Evolutionary conservation across 495 filamentous ascomycete genomes (phyloP), one percentile per base, ranked within the genome.

Genomic region (Opeltia flavorubescens): DNA sequence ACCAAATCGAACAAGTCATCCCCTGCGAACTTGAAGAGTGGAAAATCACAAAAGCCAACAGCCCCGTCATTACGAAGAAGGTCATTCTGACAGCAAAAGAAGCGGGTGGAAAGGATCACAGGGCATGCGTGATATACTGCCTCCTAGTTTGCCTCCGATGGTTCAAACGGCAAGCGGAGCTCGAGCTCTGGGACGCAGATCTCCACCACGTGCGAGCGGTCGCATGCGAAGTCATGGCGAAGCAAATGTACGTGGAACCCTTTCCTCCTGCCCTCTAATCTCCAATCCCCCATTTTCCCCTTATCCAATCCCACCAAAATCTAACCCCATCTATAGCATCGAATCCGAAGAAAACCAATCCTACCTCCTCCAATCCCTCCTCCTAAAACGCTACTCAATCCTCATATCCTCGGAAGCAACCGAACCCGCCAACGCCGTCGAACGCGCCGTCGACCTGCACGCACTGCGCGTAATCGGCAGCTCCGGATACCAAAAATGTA

Each of bases 191-290:
- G 81, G 88, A 98, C 61, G 78, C 89, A 3, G 83, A 86, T 42
- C 68, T 98, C 31, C 87, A 94, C 58, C 60, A 80, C 42, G 67
- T 83, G 20, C 74, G 89, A 17, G 87, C 86, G 6, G 63, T 74
- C 15, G 89, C 93, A n/a, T 91, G 84, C 60, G 91, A 96, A 62
- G 77, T 95, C 33, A 83, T 98, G 45, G 87, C 93, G n/a, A 98
- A 95, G 69, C 70, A 71, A 31, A 79, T 95, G 79, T 80, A 66
- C 44, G 61, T 57, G 35, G 23, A 27, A 43, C 28, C 21, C 18
- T 17, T 18, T 33, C n/a, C n/a, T n/a, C n/a, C n/a, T n/a, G 30
- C 30, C 30, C 15, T 15, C 30, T 35, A 30, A 20, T 9, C 2
- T 9, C 17, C 25, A 7, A 3, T 38, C 5, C 34, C 33, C 28